Evolutionary conservation across 768 basidiomycete species (phyloP).

Genomic region (Suillus variegatus): DNA sequence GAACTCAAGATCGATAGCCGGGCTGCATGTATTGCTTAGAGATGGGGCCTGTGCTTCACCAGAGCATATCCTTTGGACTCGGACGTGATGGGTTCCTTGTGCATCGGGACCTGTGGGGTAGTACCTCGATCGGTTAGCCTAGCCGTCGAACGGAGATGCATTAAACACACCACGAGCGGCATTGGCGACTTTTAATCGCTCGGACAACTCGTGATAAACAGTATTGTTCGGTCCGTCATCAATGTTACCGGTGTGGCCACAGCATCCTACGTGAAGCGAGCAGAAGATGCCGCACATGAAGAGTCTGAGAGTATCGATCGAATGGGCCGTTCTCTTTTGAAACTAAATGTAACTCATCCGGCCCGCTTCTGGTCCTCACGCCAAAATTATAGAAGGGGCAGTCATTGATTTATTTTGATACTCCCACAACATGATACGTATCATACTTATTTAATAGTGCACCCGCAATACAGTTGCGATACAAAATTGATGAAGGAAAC

Average conservation of each 20-base stretch:
- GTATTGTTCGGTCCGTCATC: conserved; percentile 9
- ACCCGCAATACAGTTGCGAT: conserved; percentile 16
- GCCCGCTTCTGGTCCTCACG: neutral
- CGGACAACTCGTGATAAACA: conserved; percentile 23
- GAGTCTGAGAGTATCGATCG: conserved; percentile 8
- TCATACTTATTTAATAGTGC: conserved; percentile 17
- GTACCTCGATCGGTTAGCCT: neutral
- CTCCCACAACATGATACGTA: conserved; percentile 15
- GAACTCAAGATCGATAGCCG: conserved; percentile 45
- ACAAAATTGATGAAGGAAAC: conserved; percentile 3
- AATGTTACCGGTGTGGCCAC: conserved; percentile 12
- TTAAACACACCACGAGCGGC: conserved; percentile 54
- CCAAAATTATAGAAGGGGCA: neutral
- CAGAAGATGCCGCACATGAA: conserved; percentile 76
- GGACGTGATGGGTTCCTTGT: conserved; percentile 37
- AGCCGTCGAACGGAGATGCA: neutral
- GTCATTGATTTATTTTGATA: conserved; percentile 17
- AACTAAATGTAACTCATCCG: neutral
- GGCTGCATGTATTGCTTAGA: neutral
- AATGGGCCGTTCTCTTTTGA: neutral
- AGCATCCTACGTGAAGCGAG: conserved; percentile 31
- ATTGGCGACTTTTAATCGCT: conserved; percentile 49
- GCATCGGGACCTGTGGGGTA: conserved; percentile 63
- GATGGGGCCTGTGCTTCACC: neutral
- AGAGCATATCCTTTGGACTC: conserved; percentile 7